Conservation (phyloP, 805 yeast species). For the Candida dajiaensis region DNA sequence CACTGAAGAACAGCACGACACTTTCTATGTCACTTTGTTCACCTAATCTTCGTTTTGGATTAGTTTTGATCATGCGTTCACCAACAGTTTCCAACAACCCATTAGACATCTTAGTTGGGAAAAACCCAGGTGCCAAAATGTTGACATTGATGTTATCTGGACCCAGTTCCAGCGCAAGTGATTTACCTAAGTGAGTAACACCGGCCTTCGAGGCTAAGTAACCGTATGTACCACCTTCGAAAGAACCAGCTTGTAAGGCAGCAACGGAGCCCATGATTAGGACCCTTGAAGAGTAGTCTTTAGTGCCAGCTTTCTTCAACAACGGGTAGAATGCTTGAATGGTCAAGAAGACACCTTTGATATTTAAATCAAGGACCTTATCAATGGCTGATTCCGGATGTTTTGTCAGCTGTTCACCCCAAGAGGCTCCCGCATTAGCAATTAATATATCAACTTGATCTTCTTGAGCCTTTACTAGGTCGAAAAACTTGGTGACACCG, state of each 20-base stretch:
- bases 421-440: conserved; percentile 76
- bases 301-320: conserved; percentile 44
- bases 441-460: conserved; percentile 52
- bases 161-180: conserved; percentile 60
- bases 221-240: conserved; percentile 49
- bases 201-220: conserved; percentile 74
- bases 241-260: conserved; percentile 34
- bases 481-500: conserved; percentile 41
- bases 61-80: conserved; percentile 37
- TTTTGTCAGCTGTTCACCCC: conserved; percentile 61
- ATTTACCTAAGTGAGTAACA: conserved; percentile 59
- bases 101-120: conserved; percentile 69
- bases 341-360: conserved; percentile 61
- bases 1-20: conserved; percentile 48
- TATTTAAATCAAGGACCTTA: conserved; percentile 58
- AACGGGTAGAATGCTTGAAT: conserved; percentile 59
- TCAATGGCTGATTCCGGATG: conserved; percentile 59
- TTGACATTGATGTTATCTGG: conserved; percentile 64
- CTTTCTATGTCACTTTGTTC: conserved; percentile 51
- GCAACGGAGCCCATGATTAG: conserved; percentile 64
- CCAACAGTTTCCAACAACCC: conserved; percentile 49
- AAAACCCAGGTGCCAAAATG: conserved; percentile 70
- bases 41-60: conserved; percentile 64
- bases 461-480: conserved; percentile 34
- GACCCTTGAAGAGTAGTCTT: conserved; percentile 57